phyloP scores from a whole-genome alignment of 768 basidiomycete genomes.

The Mycena latifolia region DNA sequence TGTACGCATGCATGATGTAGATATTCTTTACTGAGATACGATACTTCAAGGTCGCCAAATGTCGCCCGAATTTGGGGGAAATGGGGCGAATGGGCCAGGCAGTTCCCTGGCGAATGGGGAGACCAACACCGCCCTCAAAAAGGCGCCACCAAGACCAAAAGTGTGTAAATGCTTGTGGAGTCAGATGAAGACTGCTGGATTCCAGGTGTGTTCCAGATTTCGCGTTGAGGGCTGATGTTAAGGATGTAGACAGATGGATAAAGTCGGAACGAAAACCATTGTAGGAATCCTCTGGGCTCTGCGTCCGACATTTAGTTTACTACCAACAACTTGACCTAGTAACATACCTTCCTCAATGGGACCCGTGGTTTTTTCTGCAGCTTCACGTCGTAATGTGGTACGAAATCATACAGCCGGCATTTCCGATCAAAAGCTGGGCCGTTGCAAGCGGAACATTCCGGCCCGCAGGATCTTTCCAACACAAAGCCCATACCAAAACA shows the following conservation, averaged over 20 bases:
- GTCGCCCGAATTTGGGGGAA: constrained; percentile 89
- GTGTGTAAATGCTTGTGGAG: constrained; percentile 86
- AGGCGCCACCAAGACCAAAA: constrained; percentile 95
- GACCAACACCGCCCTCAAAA: constrained; percentile 81
- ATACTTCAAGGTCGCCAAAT: constrained; percentile 94
- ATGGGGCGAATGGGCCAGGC: constrained; percentile 78
- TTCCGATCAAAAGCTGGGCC: constrained; percentile 77
- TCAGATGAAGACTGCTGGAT: constrained; percentile 85
- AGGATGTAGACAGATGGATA: constrained; percentile 90
- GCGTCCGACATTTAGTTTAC: constrained; percentile 21
- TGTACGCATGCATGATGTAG: constrained; percentile 89
- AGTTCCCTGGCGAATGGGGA: constrained; percentile 91
- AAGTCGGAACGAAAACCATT: constrained; percentile 93
- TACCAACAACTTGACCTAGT: neutral
- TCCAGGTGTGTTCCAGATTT: constrained; percentile 42
- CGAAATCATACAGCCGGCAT: constrained; percentile 86
- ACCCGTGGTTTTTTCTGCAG: constrained; percentile 61
- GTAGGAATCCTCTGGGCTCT: constrained; percentile 79
- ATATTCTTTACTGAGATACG: constrained; percentile 81
- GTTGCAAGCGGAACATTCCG: constrained; percentile 72
- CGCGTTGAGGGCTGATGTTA: constrained; percentile 71
- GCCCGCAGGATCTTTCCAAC: constrained; percentile 85
- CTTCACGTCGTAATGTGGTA: constrained; percentile 82
- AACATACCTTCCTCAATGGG: constrained; percentile 61
- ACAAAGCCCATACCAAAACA: constrained; percentile 88